Base-by-base conservation (phyloP, 2,329 filamentous ascomycete species). In the Aspergillus viridinutans region DNA sequence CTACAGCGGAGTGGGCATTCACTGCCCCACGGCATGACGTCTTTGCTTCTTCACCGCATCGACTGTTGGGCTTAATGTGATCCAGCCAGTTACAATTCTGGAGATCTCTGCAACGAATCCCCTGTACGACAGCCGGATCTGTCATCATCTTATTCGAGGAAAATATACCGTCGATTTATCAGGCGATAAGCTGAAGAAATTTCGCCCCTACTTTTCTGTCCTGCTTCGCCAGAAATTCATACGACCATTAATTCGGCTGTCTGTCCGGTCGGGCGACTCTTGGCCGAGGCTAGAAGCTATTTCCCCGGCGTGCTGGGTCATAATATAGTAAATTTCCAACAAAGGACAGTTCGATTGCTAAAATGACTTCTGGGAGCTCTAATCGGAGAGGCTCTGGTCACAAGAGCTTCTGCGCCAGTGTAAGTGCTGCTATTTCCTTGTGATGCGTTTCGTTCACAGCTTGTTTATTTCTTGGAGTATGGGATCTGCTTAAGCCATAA, bases 381-480 rank as follows among this genome's bases (percentile, higher is more conserved):
- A 62, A 65, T 54, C 69, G 66, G 48, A 65, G 68, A 55, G 66
- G 68, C 49, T 69, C 68, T 45, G 67, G 67, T n/a, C 65, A 68
- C 61, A 72, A 71, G 61, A 72, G 66, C 58, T 74, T 69, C 54
- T 72, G 69, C 61, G 70, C 69, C 47, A 70, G 68, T 59, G 72
- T 74, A 63, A 70, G 72, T 47, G 21, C 43, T 47, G 26, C 43
- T 47, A 47, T 47, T 23, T 47, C 43, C 12, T 71, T 43, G 26
- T 40, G 35, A 12, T 49, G 29, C 49, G 29, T 47, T 48, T 53
- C 47, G 52, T 52, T 49, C 43, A 28, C 55, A 28, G 25, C 45
- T 54, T 35, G 29, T 51, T 42, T 38, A 26, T 55, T 20, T 25
- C 25, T 50, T 38, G 28, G 49, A 43, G n/a, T 38, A 17, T 23